Conservation (phyloP, 768 basidiomycete species). For the Tulasnella sp. region DNA sequence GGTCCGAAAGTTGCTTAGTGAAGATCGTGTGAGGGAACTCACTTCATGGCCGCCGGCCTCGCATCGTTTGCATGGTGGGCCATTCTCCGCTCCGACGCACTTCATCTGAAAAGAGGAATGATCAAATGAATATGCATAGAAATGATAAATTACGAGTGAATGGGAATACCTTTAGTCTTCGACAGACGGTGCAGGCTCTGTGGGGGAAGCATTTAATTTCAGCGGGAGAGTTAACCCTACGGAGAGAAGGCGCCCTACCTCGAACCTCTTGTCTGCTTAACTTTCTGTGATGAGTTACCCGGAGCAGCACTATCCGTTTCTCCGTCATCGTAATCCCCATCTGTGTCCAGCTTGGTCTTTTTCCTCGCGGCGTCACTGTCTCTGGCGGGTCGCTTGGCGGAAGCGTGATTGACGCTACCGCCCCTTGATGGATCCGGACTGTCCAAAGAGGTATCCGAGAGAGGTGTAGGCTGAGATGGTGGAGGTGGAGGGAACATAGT, state of each 20-base stretch:
- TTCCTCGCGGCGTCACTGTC: constrained; percentile 42
- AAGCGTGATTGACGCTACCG: not conserved
- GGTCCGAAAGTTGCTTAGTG: not conserved
- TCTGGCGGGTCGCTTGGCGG: constrained; percentile 4
- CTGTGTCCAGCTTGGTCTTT: constrained; percentile 48
- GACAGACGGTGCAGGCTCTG: constrained; percentile 86
- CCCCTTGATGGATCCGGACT: constrained; percentile 35
- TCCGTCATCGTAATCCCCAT: constrained; percentile 25
- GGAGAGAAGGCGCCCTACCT: constrained; percentile 36
- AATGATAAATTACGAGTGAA: not conserved
- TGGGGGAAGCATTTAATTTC: constrained; percentile 16
- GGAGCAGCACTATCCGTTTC: constrained; percentile 46
- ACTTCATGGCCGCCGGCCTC: constrained; percentile 20
- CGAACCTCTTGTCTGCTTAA: constrained; percentile 80
- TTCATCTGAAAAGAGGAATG: constrained; percentile 44
- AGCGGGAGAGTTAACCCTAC: not conserved
- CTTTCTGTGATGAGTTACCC: constrained; percentile 32
- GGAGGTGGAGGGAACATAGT: constrained; percentile 28
- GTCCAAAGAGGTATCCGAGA: constrained; percentile 52
- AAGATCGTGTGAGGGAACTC: not conserved
- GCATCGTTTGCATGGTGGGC: constrained; percentile 86
- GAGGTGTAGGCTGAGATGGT: constrained; percentile 61
- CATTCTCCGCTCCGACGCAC: constrained; percentile 79
- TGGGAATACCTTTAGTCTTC: constrained; percentile 51
- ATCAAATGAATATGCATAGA: not conserved